Percentiles rank a stretch among this genome's conserved stretches.
Evolutionary conservation across 768 basidiomycete species (phyloP).

Genomic region (Mycena floridula): DNA sequence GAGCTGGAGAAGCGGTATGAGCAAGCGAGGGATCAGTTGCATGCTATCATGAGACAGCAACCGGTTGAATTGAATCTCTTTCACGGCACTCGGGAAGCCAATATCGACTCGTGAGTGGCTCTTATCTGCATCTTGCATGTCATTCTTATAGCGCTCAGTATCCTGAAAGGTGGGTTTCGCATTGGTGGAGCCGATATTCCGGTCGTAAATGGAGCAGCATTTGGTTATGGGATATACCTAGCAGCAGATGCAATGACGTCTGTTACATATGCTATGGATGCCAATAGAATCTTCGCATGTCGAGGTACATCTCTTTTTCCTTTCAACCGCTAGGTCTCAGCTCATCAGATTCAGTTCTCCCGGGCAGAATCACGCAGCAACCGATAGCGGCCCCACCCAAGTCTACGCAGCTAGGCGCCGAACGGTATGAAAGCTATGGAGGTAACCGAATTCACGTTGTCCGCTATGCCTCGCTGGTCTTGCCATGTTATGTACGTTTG

Average conservation of each 20-base stretch:
- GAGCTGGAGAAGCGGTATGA: slow-evolving; percentile 12
- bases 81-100: slow-evolving; percentile 5
- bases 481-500: slow-evolving; percentile 9
- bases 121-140: not conserved
- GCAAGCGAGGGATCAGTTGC: slow-evolving; percentile 3
- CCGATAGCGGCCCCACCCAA: not conserved
- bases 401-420: slow-evolving; percentile 1
- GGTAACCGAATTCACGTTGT: slow-evolving; percentile 2
- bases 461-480: slow-evolving; percentile 5
- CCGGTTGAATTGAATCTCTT: slow-evolving; percentile 6
- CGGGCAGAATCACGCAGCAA: not conserved
- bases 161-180: slow-evolving; percentile 8
- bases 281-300: slow-evolving; percentile 8
- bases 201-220: slow-evolving; percentile 1
- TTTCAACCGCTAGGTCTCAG: too few species aligned
- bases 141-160: slow-evolving; percentile 3
- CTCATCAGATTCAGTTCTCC: not conserved
- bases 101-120: slow-evolving; percentile 9
- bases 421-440: slow-evolving; percentile 1
- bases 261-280: slow-evolving; percentile 2
- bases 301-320: slow-evolving; percentile 3
- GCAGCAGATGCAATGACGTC: slow-evolving; percentile 5
- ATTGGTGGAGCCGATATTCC: slow-evolving; percentile 7
- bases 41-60: not conserved
- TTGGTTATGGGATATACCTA: slow-evolving; percentile 10